Base-by-base conservation (phyloP, 2,329 filamentous ascomycete species). In the Paecilomyces formosus region DNA sequence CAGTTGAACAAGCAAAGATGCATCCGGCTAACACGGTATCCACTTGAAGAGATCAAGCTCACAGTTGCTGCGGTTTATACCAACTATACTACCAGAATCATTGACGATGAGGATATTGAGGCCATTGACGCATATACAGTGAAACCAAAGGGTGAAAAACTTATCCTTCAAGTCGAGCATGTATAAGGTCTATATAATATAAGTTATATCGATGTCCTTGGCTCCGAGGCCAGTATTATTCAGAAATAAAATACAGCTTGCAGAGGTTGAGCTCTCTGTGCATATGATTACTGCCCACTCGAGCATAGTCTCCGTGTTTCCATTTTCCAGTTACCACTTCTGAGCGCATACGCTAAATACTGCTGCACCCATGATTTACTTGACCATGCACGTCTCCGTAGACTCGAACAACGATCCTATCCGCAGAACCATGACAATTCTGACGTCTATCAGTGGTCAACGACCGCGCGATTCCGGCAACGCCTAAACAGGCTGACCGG, bases 11-110 rank as follows among this genome's bases (percentile, higher is more conserved):
- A 8, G 12, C 21, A 4, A 26, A 31, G 28, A 52, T 35, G 12
- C 31, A 21, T 45, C 18, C 15, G 18, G 51, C 30, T 52, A 55
- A 50, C 8, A 15, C 24, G n/a, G 22, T 60, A n/a, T 62, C 24
- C 30, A 15, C 54, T 56, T 65, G 67, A 65, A 88, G 88, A 89
- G 63, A 89, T 92, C 76, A 92, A 92, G 72, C 78, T 88, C 52
- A 82, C 87, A 4, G 74, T 88, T 31, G 87, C 88, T 0, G 82
- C 84, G 1, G 82, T 94, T 4, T 93, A 91, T 70, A 82, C 84
- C 2, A 88, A 86, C 58, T 89, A 84, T 68, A 79, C 71, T 5
- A 88, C 82, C 0, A 70, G 78, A 3, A 78, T 89, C 55, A 78
- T 89, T 2, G 77, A 88, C 58, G 86, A 88, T 63, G 75, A 78